Evolutionary conservation across 768 basidiomycete species (phyloP).

Genomic region (Nevesoporus exiguus): DNA sequence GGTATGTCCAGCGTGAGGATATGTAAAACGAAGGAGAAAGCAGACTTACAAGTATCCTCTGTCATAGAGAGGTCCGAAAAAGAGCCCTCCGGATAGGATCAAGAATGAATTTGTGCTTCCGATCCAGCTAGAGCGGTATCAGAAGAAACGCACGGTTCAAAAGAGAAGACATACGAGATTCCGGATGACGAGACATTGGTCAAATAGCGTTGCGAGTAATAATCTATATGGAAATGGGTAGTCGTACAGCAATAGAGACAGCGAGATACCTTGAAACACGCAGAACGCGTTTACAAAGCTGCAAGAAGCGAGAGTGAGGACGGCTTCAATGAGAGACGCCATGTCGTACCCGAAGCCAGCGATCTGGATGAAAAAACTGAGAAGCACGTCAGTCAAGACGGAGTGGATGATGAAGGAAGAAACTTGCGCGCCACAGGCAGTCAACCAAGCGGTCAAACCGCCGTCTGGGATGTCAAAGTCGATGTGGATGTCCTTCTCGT

Average conservation of each 20-base stretch:
- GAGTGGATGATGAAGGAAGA: background rate
- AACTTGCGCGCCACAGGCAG: constrained; percentile 24
- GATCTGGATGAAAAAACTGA: constrained; percentile 34
- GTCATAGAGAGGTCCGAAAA: constrained; percentile 50
- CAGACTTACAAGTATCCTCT: constrained; percentile 45
- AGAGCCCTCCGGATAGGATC: constrained; percentile 40
- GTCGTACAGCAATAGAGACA: background rate
- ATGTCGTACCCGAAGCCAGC: constrained; percentile 35
- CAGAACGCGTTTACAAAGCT: constrained; percentile 38
- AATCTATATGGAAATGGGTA: constrained; percentile 29
- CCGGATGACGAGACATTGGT: constrained; percentile 34
- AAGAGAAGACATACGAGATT: constrained; percentile 31
- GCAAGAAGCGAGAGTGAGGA: background rate
- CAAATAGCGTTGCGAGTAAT: constrained; percentile 36
- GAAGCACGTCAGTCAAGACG: background rate
- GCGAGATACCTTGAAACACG: constrained; percentile 36
- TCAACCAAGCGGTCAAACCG: constrained; percentile 25
- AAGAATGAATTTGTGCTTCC: constrained; percentile 49
- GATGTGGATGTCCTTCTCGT: background rate
- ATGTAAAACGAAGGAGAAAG: background rate
- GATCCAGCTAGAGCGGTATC: constrained; percentile 35
- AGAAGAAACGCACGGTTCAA: background rate
- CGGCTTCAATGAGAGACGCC: background rate
- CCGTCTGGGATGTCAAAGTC: constrained; percentile 22
- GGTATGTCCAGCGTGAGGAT: background rate